phyloP scores from a whole-genome alignment of 2,329 filamentous ascomycete species.

The Fusarium haematococcum region DNA sequence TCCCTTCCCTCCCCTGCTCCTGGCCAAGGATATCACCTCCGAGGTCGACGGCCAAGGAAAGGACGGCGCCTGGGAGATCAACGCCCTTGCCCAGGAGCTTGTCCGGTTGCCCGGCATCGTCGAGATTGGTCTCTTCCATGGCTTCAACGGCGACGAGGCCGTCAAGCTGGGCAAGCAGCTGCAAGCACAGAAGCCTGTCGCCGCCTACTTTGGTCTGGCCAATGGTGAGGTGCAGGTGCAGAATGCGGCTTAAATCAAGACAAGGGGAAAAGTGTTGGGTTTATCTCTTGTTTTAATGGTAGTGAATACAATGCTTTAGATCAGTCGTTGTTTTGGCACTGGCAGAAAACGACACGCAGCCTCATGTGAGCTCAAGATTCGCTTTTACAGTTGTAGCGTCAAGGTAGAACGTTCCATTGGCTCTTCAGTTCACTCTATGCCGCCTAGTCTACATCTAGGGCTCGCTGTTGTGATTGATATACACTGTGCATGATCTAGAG shows the following conservation, averaged over 20 bases:
- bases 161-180: slow-evolving; percentile 63
- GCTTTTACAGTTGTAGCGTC: background rate
- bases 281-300: background rate
- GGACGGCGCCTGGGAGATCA: slow-evolving; percentile 81
- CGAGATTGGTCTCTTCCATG: slow-evolving; percentile 92
- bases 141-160: slow-evolving; percentile 79
- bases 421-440: background rate
- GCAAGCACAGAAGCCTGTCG: slow-evolving; percentile 89
- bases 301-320: background rate
- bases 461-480: background rate
- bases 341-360: background rate
- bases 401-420: background rate
- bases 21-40: slow-evolving; percentile 63
- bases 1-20: slow-evolving; percentile 80
- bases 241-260: slow-evolving; percentile 34
- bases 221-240: slow-evolving; percentile 70
- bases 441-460: background rate
- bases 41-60: slow-evolving; percentile 63
- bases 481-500: background rate
- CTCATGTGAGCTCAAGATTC: background rate
- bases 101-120: slow-evolving; percentile 88
- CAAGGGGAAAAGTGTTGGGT: background rate
- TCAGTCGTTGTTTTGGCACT: background rate
- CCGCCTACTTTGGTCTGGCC: slow-evolving; percentile 94
- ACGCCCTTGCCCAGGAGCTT: slow-evolving; percentile 77